Evolutionary conservation across 2,329 filamentous ascomycete species (phyloP), one percentile per base, ranked within the genome.

Genomic region (Intubia oerlemansii): DNA sequence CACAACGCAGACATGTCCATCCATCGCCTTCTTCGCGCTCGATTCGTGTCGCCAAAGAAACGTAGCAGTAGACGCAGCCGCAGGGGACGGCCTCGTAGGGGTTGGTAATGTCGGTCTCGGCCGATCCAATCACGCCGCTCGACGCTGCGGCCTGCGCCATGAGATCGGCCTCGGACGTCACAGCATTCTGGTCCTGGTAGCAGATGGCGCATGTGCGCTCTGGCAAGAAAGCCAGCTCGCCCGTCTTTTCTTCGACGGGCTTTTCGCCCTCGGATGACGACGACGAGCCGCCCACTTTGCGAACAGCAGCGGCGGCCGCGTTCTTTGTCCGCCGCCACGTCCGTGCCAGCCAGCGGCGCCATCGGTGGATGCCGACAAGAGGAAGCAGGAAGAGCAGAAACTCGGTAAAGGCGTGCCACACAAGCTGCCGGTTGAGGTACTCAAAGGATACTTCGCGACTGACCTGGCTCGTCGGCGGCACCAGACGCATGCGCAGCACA

Each of bases 401-500:
- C 48, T 98, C 88, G 16, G 88, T 98, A 43, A 98, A 92, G n/a
- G 88, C 88, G 51, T 98, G 88, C 88, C 88, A 98, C 21, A 98
- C 88, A 9, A 98, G 68, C 52, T 98, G 88, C 27, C 88, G 73
- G 48, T 98, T 98, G 28, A 95, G 66, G 44, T 93, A 95, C 52
- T 98, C 88, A 46, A 98, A 95, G 1, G 80, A 91, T 16, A 98
- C 84, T 50, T 95, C 82, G 18, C 85, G 66, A 45, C 70, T 80
- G 37, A 90, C 76, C 45, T 91, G 79, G 43, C 68, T 81, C 4
- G 76, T 84, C 5, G 78, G 76, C 7, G 88, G 77, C 4, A 81
- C 76, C 25, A 98, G 66, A 31, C 85, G 73, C 49, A 98, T 73
- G 33, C 78, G 66, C 31, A 98, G 56, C 9, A 88, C 47, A 31